Percentiles rank a stretch among this genome's conserved stretches.
Conservation (phyloP, 768 basidiomycete species). For the Pulveroboletus frians region DNA sequence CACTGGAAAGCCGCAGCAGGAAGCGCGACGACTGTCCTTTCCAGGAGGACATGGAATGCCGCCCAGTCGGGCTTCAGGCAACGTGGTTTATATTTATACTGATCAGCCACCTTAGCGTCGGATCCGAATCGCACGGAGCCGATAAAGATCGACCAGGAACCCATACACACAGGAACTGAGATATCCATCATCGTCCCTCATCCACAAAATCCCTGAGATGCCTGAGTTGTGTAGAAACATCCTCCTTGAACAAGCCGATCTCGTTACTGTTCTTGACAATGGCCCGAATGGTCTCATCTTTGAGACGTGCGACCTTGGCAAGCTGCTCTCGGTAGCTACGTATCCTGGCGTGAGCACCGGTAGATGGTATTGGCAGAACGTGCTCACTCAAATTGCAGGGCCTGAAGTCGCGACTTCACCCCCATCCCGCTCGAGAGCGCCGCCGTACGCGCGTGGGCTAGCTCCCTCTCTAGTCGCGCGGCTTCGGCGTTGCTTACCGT, state of each 20-base stretch:
- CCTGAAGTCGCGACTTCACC: slow-evolving; percentile 72
- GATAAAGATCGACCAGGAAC: too few species aligned
- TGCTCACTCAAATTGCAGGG: slow-evolving; percentile 69
- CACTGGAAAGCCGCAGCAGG: too few species aligned
- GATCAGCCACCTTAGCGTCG: not conserved
- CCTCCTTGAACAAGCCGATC: slow-evolving; percentile 76
- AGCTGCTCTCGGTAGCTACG: slow-evolving; percentile 73
- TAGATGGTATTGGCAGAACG: not conserved
- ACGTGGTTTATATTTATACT: too few species aligned
- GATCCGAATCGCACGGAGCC: not conserved
- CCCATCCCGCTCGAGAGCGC: slow-evolving; percentile 79
- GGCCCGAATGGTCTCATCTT: slow-evolving; percentile 74
- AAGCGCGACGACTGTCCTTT: too few species aligned
- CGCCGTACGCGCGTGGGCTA: slow-evolving; percentile 69
- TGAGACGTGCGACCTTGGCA: slow-evolving; percentile 66
- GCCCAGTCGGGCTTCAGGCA: too few species aligned
- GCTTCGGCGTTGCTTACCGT: slow-evolving; percentile 62
- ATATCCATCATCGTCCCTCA: slow-evolving; percentile 32
- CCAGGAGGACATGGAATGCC: too few species aligned
- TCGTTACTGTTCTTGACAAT: slow-evolving; percentile 84
- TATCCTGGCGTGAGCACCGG: slow-evolving; percentile 1
- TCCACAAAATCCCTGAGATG: slow-evolving; percentile 67
- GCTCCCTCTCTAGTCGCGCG: slow-evolving; percentile 60
- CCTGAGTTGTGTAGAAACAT: slow-evolving; percentile 64
- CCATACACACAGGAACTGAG: not conserved